phyloP scores from a whole-genome alignment of 768 basidiomycete species.

The Glaciozyma martinii region DNA sequence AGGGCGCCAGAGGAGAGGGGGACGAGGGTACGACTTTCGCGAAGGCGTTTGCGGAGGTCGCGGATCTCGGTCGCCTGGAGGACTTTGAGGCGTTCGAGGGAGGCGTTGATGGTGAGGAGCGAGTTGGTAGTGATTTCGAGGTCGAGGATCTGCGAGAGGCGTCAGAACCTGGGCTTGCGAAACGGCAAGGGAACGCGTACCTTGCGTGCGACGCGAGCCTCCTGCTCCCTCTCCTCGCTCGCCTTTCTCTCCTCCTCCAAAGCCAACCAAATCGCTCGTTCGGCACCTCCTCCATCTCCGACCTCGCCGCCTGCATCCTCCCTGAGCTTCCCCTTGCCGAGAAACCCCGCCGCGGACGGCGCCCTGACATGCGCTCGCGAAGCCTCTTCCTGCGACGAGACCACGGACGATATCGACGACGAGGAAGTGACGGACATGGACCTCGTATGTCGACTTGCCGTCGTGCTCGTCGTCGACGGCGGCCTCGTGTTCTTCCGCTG shows the following conservation, averaged over 20 bases:
- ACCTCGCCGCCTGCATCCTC: neutral
- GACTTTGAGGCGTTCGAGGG: conserved; percentile 69
- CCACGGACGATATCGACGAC: too few relatives aligned
- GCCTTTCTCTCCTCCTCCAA: neutral
- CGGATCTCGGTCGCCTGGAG: conserved; percentile 76
- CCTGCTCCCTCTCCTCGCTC: conserved; percentile 21
- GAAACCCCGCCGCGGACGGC: neutral
- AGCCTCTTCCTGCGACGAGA: too few relatives aligned
- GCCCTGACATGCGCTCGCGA: too few relatives aligned
- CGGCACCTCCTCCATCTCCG: neutral
- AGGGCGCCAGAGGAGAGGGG: conserved; percentile 46
- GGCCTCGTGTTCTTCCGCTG: too few relatives aligned
- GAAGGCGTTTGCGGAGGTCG: conserved; percentile 67
- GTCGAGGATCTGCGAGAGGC: conserved; percentile 63
- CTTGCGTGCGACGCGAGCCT: conserved; percentile 29
- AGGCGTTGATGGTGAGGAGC: conserved; percentile 70
- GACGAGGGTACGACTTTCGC: conserved; percentile 55
- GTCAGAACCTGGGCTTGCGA: neutral
- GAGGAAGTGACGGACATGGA: too few relatives aligned
- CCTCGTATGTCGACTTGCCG: too few relatives aligned
- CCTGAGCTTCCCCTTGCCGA: neutral
- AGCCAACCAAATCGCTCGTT: neutral
- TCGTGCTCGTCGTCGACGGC: too few relatives aligned
- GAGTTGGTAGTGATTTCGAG: conserved; percentile 84
- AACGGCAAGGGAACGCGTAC: conserved; percentile 7